phyloP scores from a whole-genome alignment of 176 grass and related monocot genomes.

The Hordeum vulgare region DNA sequence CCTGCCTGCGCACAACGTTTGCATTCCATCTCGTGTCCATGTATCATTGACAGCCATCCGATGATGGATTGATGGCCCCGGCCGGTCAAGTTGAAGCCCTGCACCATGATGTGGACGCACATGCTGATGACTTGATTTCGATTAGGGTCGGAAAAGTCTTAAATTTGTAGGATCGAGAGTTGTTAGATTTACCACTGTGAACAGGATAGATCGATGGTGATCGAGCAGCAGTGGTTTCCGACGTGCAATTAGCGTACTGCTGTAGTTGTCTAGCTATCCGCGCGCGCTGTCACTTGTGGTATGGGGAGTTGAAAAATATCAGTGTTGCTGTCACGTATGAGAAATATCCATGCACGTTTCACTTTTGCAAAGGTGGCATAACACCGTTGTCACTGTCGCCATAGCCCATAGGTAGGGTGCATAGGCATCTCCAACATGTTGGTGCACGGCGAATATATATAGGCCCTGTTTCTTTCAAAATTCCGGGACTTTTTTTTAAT shows the following conservation, averaged over 20 bases:
- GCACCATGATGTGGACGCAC: background rate
- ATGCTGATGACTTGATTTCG: background rate
- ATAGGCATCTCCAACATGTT: background rate
- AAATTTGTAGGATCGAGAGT: background rate
- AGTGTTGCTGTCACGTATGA: background rate
- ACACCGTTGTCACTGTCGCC: background rate
- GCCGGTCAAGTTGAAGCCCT: background rate
- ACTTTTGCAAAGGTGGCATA: background rate
- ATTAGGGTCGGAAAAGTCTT: background rate
- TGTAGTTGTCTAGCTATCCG: background rate
- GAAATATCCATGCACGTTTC: background rate
- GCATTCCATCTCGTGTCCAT: background rate
- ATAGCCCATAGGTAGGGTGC: too few species aligned
- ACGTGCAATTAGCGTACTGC: background rate
- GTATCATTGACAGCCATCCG: background rate
- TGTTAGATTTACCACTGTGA: background rate
- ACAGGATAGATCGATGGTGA: background rate
- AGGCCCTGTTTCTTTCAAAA: too few species aligned
- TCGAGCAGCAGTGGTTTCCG: background rate
- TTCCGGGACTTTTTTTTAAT: too few species aligned
- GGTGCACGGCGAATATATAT: background rate
- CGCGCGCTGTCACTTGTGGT: background rate
- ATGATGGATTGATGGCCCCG: background rate
- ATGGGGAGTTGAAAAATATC: background rate
- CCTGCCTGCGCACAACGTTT: conserved; percentile 15